These are phyloP conservation scores for Clarireedia monteithiana DNA, from an alignment of 2,329 filamentous ascomycete species.

Conservation along the genomic window DNA sequence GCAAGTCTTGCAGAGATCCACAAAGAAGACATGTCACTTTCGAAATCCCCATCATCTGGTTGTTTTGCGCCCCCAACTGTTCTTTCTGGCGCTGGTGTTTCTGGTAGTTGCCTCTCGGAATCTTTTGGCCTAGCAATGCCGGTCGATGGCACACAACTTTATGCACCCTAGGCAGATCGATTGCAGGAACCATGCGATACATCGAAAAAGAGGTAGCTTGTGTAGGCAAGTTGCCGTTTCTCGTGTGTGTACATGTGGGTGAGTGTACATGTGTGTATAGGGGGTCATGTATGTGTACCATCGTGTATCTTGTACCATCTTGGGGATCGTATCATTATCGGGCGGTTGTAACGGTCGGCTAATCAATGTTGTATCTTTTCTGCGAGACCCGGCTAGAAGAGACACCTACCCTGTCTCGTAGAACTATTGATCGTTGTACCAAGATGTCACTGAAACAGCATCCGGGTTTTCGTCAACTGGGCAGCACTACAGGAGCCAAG, in stretches of 20 bases:
- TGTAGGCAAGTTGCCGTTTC: not conserved
- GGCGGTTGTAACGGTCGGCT: constrained; percentile 9
- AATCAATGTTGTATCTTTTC: constrained; percentile 1
- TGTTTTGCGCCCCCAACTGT: constrained; percentile 7
- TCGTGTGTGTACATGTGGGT: too few species aligned
- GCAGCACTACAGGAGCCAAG: constrained; percentile 7
- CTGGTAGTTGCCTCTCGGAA: not conserved
- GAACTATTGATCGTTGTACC: not conserved
- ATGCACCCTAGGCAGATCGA: constrained; percentile 4
- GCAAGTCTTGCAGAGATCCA: not conserved
- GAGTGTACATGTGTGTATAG: too few species aligned
- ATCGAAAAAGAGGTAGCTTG: not conserved
- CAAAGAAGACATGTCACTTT: not conserved
- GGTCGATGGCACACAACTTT: not conserved
- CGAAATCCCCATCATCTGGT: constrained; percentile 4
- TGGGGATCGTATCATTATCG: constrained; percentile 2
- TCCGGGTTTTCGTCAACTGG: constrained; percentile 10
- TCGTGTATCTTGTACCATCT: constrained; percentile 8
- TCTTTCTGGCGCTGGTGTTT: not conserved
- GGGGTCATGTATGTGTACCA: not conserved
- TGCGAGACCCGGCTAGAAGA: constrained; percentile 3
- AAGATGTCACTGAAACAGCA: not conserved
- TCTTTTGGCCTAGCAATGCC: not conserved
- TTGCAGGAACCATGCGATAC: constrained; percentile 11
- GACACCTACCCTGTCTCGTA: not conserved